Conservation (phyloP, 1,284 basidiomycete species). For the Pisolithus thermaeus region DNA sequence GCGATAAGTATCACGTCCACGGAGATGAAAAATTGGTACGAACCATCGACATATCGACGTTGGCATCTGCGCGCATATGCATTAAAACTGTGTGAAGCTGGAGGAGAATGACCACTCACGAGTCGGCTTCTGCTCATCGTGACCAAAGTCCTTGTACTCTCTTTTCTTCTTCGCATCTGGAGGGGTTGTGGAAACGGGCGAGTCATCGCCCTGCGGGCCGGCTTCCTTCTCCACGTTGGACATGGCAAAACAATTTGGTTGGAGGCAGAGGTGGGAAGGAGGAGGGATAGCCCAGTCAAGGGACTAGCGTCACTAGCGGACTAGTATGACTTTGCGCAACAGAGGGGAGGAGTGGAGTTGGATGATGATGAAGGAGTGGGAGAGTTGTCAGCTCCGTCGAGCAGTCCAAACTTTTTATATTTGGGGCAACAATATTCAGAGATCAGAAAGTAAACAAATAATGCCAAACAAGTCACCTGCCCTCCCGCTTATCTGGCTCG, state of each 20-base stretch:
- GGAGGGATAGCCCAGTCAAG: slow-evolving; percentile 1
- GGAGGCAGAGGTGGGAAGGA: background rate
- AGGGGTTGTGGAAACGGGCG: slow-evolving; percentile 23
- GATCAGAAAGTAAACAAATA: slow-evolving; percentile 21
- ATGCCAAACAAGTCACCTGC: slow-evolving; percentile 15
- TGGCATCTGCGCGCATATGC: slow-evolving; percentile 51
- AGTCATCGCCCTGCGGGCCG: slow-evolving; percentile 42
- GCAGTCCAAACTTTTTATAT: slow-evolving; percentile 30
- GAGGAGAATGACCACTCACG: slow-evolving; percentile 47
- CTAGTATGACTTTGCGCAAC: slow-evolving; percentile 12
- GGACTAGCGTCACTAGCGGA: slow-evolving; percentile 16
- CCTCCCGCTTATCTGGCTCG: slow-evolving; percentile 12
- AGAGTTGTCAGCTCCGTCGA: slow-evolving; percentile 20
- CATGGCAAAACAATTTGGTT: slow-evolving; percentile 20
- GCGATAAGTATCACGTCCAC: slow-evolving; percentile 3
- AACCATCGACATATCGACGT: slow-evolving; percentile 82
- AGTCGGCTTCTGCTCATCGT: slow-evolving; percentile 66
- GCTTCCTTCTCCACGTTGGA: slow-evolving; percentile 55
- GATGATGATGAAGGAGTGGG: slow-evolving; percentile 26
- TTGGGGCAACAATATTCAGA: slow-evolving; percentile 22
- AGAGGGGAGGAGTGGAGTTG: slow-evolving; percentile 8
- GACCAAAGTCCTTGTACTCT: slow-evolving; percentile 89
- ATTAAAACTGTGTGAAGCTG: slow-evolving; percentile 8
- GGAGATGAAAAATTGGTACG: slow-evolving; percentile 10
- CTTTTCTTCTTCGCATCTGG: slow-evolving; percentile 61